Percentiles rank a stretch among this genome's conserved stretches.
These are phyloP conservation scores for Marchantia polymorpha DNA, from an alignment of 225 moss, liverwort and hornwort species.

Conservation along the genomic window DNA sequence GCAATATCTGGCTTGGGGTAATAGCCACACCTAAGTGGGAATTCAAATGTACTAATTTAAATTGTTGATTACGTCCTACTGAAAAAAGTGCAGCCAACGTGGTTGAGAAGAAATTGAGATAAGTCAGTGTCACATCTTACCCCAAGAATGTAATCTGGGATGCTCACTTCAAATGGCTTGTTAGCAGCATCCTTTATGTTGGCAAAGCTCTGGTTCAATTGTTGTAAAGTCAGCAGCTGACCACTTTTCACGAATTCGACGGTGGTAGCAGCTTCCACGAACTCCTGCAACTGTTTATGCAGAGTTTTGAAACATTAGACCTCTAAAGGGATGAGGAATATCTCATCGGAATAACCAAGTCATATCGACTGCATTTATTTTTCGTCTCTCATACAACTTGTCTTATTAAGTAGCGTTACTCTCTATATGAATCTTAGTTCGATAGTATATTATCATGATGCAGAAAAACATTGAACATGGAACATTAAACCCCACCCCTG, in stretches of 20 bases:
- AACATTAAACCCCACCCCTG: constrained; percentile 35
- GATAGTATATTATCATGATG: constrained; percentile 7
- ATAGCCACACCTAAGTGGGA: no score
- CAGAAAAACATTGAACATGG: neutral
- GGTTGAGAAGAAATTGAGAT: neutral
- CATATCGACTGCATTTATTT: neutral
- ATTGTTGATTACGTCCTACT: no score
- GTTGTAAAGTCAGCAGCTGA: constrained; percentile 35
- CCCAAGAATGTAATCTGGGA: constrained; percentile 53
- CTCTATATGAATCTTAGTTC: neutral
- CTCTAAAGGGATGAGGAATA: neutral
- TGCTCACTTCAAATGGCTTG: constrained; percentile 41
- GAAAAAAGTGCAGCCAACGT: no score
- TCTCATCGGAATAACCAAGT: neutral
- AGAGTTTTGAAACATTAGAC: neutral
- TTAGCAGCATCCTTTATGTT: constrained; percentile 39
- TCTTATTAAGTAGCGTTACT: neutral
- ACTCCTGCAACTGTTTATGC: constrained; percentile 51
- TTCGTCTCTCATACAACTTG: neutral
- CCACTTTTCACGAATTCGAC: constrained; percentile 45
- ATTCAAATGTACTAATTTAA: no score
- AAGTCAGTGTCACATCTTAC: constrained; percentile 19
- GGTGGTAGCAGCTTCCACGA: constrained; percentile 53
- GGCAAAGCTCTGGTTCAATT: constrained; percentile 42
- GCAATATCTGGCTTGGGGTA: no score